Base-by-base conservation (phyloP, 2,329 filamentous ascomycete species). In the Chaetomium sp. region DNA sequence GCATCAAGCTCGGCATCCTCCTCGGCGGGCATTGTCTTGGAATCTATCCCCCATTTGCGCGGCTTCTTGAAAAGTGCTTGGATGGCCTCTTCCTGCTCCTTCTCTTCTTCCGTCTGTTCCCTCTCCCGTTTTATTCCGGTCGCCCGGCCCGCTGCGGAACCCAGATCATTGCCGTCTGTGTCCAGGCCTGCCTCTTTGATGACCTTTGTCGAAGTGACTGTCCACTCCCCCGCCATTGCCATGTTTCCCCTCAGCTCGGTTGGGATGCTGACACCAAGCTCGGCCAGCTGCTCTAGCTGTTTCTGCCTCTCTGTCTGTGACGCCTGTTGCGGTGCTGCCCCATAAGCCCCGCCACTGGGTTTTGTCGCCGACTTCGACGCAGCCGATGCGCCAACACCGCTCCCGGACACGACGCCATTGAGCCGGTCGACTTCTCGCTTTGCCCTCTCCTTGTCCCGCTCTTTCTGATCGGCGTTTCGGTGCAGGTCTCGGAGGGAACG, bases 211-310 rank as follows among this genome's bases (percentile, higher is more conserved):
- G 85, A 87, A 65, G 85, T 88, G 12, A 89, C 85, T 0, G 92
- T 87, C 94, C 94, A 99, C 60, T 96, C 91, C 35, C 95, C 92
- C 4, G 90, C 88, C 80, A 97, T 87, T 5, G 93, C 93, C 86
- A 97, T 87, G 65, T 95, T 91, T 2, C 85, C 82, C 65, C 92
- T 83, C 63, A 92, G 87, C 69, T 90, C 88, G 53, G 91, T 88
- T 0, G 95, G 95, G 61, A 98, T 85, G 55, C 87, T 86, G 57
- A 99, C 87, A 0, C 95, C 95, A 83, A 99, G 85, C 42, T 90
- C 91, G 4, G 90, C 93, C 12, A 99, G 82, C 77, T 98, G 93
- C 68, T 93, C 89, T 72, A 96, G 85, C 78, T 99, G 95, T 62
- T 84, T 85, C 77, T 94, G 94, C 63, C 92, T 81, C 69, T 96